phyloP scores from a whole-genome alignment of 352 stramenopile genomes.

The Pelagophyceae sp. region DNA sequence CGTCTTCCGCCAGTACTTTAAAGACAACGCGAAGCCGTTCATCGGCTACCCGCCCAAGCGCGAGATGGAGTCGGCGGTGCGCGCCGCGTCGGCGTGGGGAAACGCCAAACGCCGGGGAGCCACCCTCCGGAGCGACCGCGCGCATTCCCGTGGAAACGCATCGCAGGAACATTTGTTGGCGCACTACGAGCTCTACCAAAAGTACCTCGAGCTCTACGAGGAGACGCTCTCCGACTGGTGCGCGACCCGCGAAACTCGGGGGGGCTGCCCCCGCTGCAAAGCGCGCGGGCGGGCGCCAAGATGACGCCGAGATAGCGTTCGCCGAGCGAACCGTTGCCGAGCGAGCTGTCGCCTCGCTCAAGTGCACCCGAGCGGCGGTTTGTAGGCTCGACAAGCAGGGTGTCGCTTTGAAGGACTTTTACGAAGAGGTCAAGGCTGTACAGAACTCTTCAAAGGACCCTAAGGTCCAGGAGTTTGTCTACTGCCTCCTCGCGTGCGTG shows the following conservation, averaged over 20 bases:
- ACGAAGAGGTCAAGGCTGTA: neutral
- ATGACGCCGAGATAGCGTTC: too few species aligned
- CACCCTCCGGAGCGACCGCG: too few species aligned
- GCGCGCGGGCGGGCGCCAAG: too few species aligned
- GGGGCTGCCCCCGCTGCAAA: too few species aligned
- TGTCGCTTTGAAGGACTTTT: neutral
- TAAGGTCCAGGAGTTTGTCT: slow-evolving; percentile 18
- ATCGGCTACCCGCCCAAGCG: slow-evolving; percentile 15
- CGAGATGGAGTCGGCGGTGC: slow-evolving; percentile 10
- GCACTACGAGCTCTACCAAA: slow-evolving; percentile 10
- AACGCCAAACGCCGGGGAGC: too few species aligned
- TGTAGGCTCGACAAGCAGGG: too few species aligned
- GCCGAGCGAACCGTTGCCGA: too few species aligned
- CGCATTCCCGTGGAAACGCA: neutral
- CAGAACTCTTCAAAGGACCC: slow-evolving; percentile 2
- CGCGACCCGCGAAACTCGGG: too few species aligned
- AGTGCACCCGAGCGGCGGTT: too few species aligned
- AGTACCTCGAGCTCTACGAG: slow-evolving; percentile 20
- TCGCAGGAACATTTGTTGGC: slow-evolving; percentile 9
- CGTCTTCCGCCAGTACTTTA: slow-evolving; percentile 15
- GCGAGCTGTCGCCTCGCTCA: too few species aligned
- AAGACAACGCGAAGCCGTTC: slow-evolving; percentile 16
- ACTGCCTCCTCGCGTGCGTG: slow-evolving; percentile 17
- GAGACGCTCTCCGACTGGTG: slow-evolving; percentile 3
- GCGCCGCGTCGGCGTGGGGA: too few species aligned